A percentile compares a stretch with the other conserved stretches of the same genome.
Evolutionary conservation across 2,329 filamentous ascomycete species (phyloP).

Genomic region (Penicillium nordicum): DNA sequence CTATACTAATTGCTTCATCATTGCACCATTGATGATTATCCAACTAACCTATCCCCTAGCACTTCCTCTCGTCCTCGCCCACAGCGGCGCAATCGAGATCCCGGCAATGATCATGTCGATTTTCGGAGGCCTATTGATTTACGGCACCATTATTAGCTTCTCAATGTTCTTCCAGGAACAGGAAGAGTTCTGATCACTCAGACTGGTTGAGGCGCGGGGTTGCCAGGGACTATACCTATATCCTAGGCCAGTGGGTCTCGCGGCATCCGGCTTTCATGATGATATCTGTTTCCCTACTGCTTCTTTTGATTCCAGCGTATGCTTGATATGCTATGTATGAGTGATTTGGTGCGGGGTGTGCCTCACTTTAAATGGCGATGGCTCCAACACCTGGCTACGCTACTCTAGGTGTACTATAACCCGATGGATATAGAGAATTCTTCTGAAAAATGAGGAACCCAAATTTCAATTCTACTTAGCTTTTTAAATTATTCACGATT

Average conservation of each 20-base stretch:
- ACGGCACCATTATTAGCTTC: conserved; percentile 97
- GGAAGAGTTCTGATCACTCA: conserved; percentile 70
- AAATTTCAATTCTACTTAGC: not conserved
- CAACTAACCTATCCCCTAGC: conserved; percentile 52
- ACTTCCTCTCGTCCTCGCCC: conserved; percentile 81
- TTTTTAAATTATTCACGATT: not conserved
- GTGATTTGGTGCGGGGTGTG: conserved; percentile 10
- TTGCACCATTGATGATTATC: not conserved
- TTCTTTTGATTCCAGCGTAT: conserved; percentile 21
- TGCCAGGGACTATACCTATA: not conserved
- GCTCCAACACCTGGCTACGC: conserved; percentile 14
- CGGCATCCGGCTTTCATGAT: conserved; percentile 8
- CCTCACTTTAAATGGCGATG: conserved; percentile 11
- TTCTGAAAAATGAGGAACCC: not conserved
- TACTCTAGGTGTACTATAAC: conserved; percentile 22
- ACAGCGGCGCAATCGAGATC: conserved; percentile 75
- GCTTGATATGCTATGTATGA: conserved; percentile 23
- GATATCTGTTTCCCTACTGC: conserved; percentile 17
- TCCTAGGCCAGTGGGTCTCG: not conserved
- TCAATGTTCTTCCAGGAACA: conserved; percentile 98
- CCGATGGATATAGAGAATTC: conserved; percentile 23
- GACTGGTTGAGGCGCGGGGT: conserved; percentile 2
- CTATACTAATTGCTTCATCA: not conserved
- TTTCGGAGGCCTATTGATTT: conserved; percentile 86
- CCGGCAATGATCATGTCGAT: conserved; percentile 96